phyloP scores from a whole-genome alignment of 2,329 filamentous ascomycete species.

The Penicillium sp. region DNA sequence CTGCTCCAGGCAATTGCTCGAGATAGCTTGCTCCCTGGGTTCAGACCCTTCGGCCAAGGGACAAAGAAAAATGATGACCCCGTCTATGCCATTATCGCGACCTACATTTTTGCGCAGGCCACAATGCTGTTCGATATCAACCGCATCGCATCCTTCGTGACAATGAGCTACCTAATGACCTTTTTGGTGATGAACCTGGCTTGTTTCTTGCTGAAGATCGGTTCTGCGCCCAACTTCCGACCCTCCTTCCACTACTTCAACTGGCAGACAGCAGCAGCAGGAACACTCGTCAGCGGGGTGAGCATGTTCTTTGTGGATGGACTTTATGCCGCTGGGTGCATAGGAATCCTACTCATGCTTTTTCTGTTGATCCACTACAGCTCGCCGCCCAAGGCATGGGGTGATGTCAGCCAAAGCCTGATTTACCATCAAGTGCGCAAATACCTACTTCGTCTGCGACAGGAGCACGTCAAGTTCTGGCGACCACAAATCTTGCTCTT shows the following conservation, averaged over 20 bases:
- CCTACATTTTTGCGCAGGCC: constrained; percentile 68
- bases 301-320: constrained; percentile 91
- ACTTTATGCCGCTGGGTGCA: constrained; percentile 69
- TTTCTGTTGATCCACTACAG: constrained; percentile 83
- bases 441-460: constrained; percentile 73
- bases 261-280: constrained; percentile 72
- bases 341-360: constrained; percentile 67
- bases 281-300: constrained; percentile 67
- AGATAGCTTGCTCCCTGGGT: constrained; percentile 71
- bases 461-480: constrained; percentile 93
- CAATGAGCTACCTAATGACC: constrained; percentile 89
- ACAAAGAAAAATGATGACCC: constrained; percentile 69
- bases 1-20: constrained; percentile 75
- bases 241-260: constrained; percentile 87
- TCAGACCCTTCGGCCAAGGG: constrained; percentile 68
- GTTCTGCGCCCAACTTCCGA: constrained; percentile 81
- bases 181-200: constrained; percentile 85
- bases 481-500: constrained; percentile 79
- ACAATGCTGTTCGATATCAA: constrained; percentile 80
- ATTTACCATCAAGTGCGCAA: constrained; percentile 88
- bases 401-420: constrained; percentile 80
- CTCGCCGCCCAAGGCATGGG: constrained; percentile 80
- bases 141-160: constrained; percentile 81
- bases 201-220: constrained; percentile 79
- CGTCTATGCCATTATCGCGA: constrained; percentile 67